Evolutionary conservation across 2,329 filamentous ascomycete genomes (phyloP).

Genomic region (Cladosporium sp.): DNA sequence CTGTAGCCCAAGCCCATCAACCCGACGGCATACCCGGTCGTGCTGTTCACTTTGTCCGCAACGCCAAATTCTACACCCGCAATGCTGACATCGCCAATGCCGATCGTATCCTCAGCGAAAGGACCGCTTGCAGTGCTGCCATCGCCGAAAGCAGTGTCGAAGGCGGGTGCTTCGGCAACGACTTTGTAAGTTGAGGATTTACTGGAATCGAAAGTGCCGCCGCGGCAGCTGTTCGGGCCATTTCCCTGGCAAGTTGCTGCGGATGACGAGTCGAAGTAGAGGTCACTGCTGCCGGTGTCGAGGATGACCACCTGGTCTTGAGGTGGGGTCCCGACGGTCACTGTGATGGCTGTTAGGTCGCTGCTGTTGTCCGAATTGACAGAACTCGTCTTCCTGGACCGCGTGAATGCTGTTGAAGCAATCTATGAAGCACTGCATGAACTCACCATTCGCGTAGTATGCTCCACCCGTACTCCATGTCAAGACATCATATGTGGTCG

Average conservation of each 20-base stretch:
- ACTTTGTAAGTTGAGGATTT: constrained; percentile 32
- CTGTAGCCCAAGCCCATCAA: constrained; percentile 37
- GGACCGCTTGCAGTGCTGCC: constrained; percentile 31
- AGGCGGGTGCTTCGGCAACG: constrained; percentile 27
- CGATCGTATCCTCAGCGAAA: constrained; percentile 31
- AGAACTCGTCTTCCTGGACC: too few relatives aligned
- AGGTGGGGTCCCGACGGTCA: constrained; percentile 37
- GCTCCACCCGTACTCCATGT: constrained; percentile 35
- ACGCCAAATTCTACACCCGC: constrained; percentile 35
- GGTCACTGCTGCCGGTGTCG: constrained; percentile 38
- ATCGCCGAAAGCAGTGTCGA: constrained; percentile 35
- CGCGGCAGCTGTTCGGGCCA: constrained; percentile 29
- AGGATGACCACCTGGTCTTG: constrained; percentile 36
- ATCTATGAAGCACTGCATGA: not conserved
- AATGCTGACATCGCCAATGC: constrained; percentile 33
- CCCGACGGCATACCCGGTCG: constrained; percentile 33
- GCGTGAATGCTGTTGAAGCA: not conserved
- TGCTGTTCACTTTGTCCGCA: constrained; percentile 30
- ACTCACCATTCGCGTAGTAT: constrained; percentile 37
- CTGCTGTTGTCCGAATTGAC: not conserved
- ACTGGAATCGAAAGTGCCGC: constrained; percentile 32
- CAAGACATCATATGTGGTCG: constrained; percentile 34
- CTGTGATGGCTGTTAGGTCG: not conserved
- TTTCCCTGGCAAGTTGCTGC: constrained; percentile 28
- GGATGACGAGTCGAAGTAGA: constrained; percentile 34